Conservation (phyloP, 345 rosid genomes). For the Rhodomyrtus tomentosa region DNA sequence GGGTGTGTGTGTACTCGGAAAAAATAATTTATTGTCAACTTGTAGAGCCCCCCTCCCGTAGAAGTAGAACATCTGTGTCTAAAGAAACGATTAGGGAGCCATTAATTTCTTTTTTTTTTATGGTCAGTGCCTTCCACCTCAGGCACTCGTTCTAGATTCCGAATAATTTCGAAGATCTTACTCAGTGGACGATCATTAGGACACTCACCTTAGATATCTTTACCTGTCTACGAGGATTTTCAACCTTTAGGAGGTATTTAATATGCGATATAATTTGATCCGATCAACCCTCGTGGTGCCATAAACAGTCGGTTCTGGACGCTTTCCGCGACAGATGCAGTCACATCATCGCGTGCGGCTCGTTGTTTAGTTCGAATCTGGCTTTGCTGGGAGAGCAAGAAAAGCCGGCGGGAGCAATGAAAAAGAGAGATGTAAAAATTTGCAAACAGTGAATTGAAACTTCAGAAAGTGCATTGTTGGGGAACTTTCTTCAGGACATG, state of each 20-base stretch:
- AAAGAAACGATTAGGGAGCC: not conserved
- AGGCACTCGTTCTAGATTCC: not conserved
- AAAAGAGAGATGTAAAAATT: not conserved
- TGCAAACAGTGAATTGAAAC: not conserved
- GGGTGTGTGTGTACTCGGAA: not conserved
- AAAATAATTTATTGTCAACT: not conserved
- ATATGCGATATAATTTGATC: not conserved
- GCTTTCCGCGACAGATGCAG: not conserved
- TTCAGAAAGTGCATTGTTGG: not conserved
- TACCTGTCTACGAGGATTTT: not conserved
- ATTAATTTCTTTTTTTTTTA: not conserved
- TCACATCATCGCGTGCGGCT: not conserved
- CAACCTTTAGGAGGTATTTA: not conserved
- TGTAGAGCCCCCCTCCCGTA: not conserved
- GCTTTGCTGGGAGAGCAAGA: not conserved
- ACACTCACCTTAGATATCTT: not conserved
- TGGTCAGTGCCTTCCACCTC: constrained; percentile 8
- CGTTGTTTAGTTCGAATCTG: not conserved
- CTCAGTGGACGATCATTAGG: not conserved
- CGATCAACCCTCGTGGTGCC: not conserved
- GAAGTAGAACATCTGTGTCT: not conserved
- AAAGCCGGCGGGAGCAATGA: not conserved
- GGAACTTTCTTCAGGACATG: not conserved
- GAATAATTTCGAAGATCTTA: not conserved
- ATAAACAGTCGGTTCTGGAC: too few relatives aligned